Evolutionary conservation across 305 asterid species (phyloP).

Genomic region (Fraxinus baroniana): DNA sequence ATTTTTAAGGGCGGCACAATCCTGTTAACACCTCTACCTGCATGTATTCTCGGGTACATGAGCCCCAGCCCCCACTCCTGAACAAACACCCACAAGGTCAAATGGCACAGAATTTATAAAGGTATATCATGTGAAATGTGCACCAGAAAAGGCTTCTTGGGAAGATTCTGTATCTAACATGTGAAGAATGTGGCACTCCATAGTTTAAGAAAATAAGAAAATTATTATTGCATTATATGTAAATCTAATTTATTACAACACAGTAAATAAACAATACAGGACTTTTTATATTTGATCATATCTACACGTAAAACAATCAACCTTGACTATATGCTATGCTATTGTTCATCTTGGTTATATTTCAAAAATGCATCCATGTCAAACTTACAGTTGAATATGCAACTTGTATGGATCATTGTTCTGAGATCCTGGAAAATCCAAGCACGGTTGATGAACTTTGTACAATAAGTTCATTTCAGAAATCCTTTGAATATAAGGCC

Average conservation of each 20-base stretch:
- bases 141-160: too few species aligned
- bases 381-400: constrained; percentile 4
- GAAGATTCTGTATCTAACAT: too few species aligned
- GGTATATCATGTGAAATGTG: not conserved
- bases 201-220: not conserved
- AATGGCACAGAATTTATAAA: not conserved
- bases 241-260: constrained; percentile 9
- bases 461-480: not conserved
- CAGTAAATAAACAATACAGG: constrained; percentile 19
- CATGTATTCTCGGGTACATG: not conserved
- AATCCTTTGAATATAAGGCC: not conserved
- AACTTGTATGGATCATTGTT: not conserved
- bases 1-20: not conserved
- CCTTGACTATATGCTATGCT: constrained; percentile 7
- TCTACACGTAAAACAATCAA: constrained; percentile 19
- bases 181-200: not conserved
- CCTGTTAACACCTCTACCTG: not conserved
- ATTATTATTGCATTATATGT: not conserved
- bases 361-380: not conserved
- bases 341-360: constrained; percentile 18
- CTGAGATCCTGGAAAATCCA: not conserved
- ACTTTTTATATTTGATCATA: not conserved
- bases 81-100: not conserved
- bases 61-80: not conserved
- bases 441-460: not conserved